A percentile compares a stretch with the other conserved stretches of the same genome.
phyloP scores from a whole-genome alignment of 2,329 filamentous ascomycete genomes.

The Pyrenophora seminiperda region DNA sequence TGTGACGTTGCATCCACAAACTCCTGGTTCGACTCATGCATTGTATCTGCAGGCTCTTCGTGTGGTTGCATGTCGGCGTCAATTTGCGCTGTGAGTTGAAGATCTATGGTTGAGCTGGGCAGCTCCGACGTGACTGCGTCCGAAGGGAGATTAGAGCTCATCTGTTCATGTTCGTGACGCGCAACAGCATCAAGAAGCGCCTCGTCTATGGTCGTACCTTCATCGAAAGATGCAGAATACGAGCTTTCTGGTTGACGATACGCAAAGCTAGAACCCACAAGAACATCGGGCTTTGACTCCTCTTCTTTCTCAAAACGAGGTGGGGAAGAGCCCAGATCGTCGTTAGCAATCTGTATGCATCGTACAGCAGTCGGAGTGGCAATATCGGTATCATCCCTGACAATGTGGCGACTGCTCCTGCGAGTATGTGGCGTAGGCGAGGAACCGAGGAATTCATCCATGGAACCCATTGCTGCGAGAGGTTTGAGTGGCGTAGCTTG shows the following conservation, averaged over 20 bases:
- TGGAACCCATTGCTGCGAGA: constrained; percentile 37
- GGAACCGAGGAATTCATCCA: constrained; percentile 44
- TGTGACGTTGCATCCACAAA: constrained; percentile 35
- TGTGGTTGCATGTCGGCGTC: constrained; percentile 42
- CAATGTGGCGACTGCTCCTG: constrained; percentile 30
- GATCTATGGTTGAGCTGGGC: constrained; percentile 40
- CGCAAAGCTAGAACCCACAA: constrained; percentile 29
- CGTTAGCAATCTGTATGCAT: constrained; percentile 25
- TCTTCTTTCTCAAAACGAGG: constrained; percentile 32
- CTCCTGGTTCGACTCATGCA: constrained; percentile 26
- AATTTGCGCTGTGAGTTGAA: constrained; percentile 44
- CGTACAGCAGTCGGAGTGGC: constrained; percentile 38
- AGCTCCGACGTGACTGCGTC: constrained; percentile 30
- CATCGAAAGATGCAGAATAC: constrained; percentile 35
- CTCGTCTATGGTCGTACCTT: constrained; percentile 43
- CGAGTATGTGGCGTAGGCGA: constrained; percentile 45
- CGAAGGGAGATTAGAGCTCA: constrained; percentile 1
- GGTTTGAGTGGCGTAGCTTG: constrained; percentile 35
- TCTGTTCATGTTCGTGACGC: constrained; percentile 9
- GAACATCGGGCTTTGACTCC: constrained; percentile 6
- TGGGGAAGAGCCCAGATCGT: constrained; percentile 46
- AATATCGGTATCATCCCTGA: constrained; percentile 34
- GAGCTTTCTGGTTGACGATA: constrained; percentile 22
- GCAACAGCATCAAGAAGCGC: constrained; percentile 24
- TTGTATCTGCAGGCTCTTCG: constrained; percentile 5